Percentiles rank a stretch among this genome's conserved stretches.
Evolutionary conservation across 305 asterid genomes (phyloP).

Genomic region (Solanum hybrid): DNA sequence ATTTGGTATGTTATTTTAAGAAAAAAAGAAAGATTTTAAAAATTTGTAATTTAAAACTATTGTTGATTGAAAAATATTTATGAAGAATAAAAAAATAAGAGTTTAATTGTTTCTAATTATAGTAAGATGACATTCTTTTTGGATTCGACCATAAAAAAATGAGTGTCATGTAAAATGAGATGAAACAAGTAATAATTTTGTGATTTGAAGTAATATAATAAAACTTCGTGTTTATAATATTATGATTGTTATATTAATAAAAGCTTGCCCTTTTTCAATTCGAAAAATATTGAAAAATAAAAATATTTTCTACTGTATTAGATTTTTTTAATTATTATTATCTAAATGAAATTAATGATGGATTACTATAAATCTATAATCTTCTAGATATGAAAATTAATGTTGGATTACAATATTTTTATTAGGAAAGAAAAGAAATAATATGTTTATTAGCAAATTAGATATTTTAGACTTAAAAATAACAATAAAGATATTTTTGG

Average conservation of each 20-base stretch:
- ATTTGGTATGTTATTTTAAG: not conserved
- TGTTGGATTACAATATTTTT: not conserved
- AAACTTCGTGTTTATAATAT: not conserved
- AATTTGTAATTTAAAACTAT: too few relatives aligned
- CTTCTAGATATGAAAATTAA: not conserved
- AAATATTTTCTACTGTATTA: not conserved
- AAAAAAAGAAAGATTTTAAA: too few relatives aligned
- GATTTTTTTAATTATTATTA: too few relatives aligned
- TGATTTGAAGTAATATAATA: too few relatives aligned
- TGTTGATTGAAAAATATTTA: too few relatives aligned
- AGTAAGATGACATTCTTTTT: not conserved
- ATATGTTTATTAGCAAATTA: too few relatives aligned
- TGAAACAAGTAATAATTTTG: not conserved
- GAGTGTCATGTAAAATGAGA: not conserved
- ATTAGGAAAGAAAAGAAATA: not conserved
- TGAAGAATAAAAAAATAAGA: not conserved
- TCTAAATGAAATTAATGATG: not conserved
- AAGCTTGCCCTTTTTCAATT: not conserved
- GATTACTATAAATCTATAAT: too few relatives aligned
- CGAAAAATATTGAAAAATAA: not conserved
- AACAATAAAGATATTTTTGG: too few relatives aligned
- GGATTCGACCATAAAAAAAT: too few relatives aligned
- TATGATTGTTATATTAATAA: too few relatives aligned
- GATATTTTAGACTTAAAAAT: not conserved
- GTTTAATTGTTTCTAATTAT: too few relatives aligned